Evolutionary conservation across 2,329 filamentous ascomycete species (phyloP).

Genomic region (Ceratocystis ficicola): DNA sequence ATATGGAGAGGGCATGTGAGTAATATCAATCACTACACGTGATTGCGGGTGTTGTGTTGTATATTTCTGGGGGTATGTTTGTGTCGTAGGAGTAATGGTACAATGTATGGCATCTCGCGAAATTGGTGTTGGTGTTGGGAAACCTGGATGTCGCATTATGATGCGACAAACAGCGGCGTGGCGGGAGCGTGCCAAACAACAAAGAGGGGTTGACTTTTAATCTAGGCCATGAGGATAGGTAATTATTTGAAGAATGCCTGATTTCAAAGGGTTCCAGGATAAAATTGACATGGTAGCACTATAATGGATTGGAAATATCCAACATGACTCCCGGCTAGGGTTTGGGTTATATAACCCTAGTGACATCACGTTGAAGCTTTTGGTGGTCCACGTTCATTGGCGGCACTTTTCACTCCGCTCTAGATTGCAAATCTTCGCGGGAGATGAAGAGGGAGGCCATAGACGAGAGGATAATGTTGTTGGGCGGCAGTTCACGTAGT

Average conservation of each 20-base stretch:
- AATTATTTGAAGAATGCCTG: no score
- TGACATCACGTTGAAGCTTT: neutral
- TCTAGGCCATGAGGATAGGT: neutral
- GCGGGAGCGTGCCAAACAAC: neutral
- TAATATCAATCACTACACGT: constrained; percentile 26
- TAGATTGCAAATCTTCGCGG: constrained; percentile 14
- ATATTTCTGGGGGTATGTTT: no score
- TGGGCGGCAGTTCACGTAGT: constrained; percentile 37
- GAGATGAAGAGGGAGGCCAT: no score
- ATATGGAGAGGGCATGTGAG: constrained; percentile 29
- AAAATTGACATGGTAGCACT: no score
- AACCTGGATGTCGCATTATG: neutral
- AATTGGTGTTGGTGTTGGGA: neutral
- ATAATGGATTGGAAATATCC: no score
- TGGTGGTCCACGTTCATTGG: constrained; percentile 12
- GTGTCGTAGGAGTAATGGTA: neutral
- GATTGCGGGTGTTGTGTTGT: neutral
- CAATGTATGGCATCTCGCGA: neutral
- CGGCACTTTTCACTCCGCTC: constrained; percentile 14
- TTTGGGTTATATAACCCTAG: neutral
- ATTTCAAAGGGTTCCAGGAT: no score
- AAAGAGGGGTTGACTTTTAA: neutral
- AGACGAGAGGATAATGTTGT: constrained; percentile 28
- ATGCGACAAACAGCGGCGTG: neutral
- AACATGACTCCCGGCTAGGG: neutral